Conservation (phyloP, 305 asterid genomes). For the Salvia sclarea region DNA sequence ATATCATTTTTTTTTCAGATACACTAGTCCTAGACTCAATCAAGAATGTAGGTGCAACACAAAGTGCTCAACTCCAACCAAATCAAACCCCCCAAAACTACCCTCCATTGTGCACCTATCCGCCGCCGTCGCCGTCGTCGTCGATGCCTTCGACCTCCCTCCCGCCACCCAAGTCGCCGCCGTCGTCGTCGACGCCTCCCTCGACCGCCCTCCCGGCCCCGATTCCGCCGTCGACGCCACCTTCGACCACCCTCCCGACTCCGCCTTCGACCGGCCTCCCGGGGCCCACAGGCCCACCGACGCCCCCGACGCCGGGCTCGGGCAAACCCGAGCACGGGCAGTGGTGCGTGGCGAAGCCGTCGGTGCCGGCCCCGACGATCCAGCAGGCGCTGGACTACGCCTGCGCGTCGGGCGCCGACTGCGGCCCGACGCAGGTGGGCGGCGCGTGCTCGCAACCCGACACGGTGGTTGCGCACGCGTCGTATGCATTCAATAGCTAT, state of each 20-base stretch:
- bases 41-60: constrained; percentile 10
- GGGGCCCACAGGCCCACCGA: no score
- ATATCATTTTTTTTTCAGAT: background rate
- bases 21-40: background rate
- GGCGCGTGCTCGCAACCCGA: constrained; percentile 38
- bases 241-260: background rate
- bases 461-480: constrained; percentile 38
- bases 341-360: constrained; percentile 43
- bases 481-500: constrained; percentile 50
- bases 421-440: constrained; percentile 27
- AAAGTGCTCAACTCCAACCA: background rate
- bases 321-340: constrained; percentile 29
- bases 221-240: no score
- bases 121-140: constrained; percentile 17
- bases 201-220: background rate
- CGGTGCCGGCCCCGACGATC: background rate
- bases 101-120: constrained; percentile 33
- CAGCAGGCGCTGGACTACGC: constrained; percentile 43
- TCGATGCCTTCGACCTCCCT: background rate
- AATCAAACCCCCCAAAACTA: constrained; percentile 6
- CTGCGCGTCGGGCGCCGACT: constrained; percentile 36
- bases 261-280: background rate
- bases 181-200: constrained; percentile 21
- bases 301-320: constrained; percentile 16
- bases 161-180: constrained; percentile 13